Base-by-base conservation (phyloP, 768 basidiomycete species). In the Russula abietina region DNA sequence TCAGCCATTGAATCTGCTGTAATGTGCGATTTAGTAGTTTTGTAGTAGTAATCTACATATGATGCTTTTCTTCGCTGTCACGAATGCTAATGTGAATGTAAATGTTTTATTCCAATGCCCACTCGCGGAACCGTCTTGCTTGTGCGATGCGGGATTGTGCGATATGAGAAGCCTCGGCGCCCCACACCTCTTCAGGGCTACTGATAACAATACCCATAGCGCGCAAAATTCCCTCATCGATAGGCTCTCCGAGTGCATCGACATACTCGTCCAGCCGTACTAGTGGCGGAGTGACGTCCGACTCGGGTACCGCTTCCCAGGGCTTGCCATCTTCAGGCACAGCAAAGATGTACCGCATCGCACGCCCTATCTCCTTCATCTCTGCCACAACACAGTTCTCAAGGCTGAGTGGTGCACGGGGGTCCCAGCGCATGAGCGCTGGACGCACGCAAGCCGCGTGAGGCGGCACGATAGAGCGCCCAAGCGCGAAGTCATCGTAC, bases 331-430 rank as follows among this genome's bases (percentile, higher is more conserved):
- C 65, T 4, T 59, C 67, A 3, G 52, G 52, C 3, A 45, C 55
- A 8, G 46, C 67, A 33, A 66, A 70, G 32, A 81, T 83, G 41
- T 78, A 78, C 60, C 72, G 74, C 41, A 78, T 71, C 71, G 93
- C 93, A 60, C 77, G 80, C 70, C 86, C 85, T 0, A 85, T 89
- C 59, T 97, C 91, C 55, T 77, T 79, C 59, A 79, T 73, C 60
- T 93, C 91, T 75, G 98, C 85, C 3, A 93, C 86, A 12, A 95
- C 91, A 60, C 88, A 84, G 71, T 98, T 98, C 43, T 89, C 86
- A n/a, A 83, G 75, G 28, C 80, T 77, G 24, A 98, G 71, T 3
- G 87, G 86, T 41, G 73, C 73, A 3, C 71, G 71, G 19, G 82
- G 80, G 68, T 93, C 86, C 97, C 96, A 99, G 50, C 93, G 79